phyloP scores from a whole-genome alignment of 768 basidiomycete genomes.

The Sporobolomyces phaffii region DNA sequence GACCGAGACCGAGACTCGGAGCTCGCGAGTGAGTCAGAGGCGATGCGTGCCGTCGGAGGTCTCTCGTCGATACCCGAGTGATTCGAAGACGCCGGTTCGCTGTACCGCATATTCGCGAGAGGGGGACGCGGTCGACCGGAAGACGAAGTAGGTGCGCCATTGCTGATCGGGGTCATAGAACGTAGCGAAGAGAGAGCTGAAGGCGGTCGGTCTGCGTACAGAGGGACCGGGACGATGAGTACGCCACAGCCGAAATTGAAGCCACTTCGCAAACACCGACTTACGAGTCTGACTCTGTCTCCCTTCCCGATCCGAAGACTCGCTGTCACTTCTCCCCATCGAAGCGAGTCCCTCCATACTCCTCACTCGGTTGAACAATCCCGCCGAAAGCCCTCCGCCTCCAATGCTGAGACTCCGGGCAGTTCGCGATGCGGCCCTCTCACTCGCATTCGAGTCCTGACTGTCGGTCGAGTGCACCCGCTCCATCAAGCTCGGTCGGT shows the following conservation, averaged over 20 bases:
- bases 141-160: background rate
- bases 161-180: constrained; percentile 23
- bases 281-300: background rate
- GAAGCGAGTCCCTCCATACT: background rate
- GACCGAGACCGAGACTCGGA: constrained; percentile 5
- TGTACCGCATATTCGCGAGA: background rate
- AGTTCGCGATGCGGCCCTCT: background rate
- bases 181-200: constrained; percentile 24
- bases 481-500: constrained; percentile 25
- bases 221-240: no score
- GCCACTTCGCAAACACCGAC: background rate
- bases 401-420: constrained; percentile 6
- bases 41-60: background rate
- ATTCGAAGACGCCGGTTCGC: background rate
- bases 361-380: background rate
- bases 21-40: background rate
- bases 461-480: constrained; percentile 18
- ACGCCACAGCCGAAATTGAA: background rate
- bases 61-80: background rate
- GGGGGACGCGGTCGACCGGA: background rate
- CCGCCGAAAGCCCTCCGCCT: constrained; percentile 2
- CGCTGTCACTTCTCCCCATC: constrained; percentile 6
- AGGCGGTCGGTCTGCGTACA: constrained; percentile 14
- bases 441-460: background rate
- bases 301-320: background rate